phyloP scores from a whole-genome alignment of 1,284 basidiomycete species.

The Sporisorium iseilematis-ciliati region DNA sequence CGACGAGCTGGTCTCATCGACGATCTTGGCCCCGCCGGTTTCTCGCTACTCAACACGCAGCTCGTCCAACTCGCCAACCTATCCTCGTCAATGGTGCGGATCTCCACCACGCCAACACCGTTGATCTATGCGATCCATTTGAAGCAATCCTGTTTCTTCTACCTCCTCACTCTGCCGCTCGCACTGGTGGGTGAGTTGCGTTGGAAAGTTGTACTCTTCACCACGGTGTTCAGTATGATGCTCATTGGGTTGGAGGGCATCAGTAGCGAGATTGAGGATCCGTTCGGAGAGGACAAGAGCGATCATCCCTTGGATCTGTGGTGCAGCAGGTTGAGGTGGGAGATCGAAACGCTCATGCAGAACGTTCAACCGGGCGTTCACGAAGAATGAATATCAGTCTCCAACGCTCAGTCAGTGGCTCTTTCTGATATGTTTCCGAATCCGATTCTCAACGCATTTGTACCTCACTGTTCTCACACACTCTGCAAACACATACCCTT shows the following conservation, averaged over 20 bases:
- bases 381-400: conserved; percentile 13
- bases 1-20: conserved; percentile 41
- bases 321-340: conserved; percentile 23
- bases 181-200: conserved; percentile 35
- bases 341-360: conserved; percentile 32
- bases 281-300: conserved; percentile 71
- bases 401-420: background rate
- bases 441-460: background rate
- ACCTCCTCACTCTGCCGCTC: conserved; percentile 36
- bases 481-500: background rate
- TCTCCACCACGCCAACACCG: conserved; percentile 41
- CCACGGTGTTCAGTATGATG: conserved; percentile 80
- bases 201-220: conserved; percentile 80
- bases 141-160: conserved; percentile 80
- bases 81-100: conserved; percentile 84
- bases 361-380: conserved; percentile 10
- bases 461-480: background rate
- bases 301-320: conserved; percentile 46
- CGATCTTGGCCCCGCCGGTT: conserved; percentile 49
- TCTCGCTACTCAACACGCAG: conserved; percentile 34
- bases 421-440: background rate
- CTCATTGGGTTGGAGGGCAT: conserved; percentile 94
- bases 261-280: conserved; percentile 90
- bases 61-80: conserved; percentile 81
- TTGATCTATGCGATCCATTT: conserved; percentile 81